These are phyloP conservation scores for Pulicaria dysenterica DNA, from an alignment of 129 eudicot species.

Conservation along the genomic window DNA sequence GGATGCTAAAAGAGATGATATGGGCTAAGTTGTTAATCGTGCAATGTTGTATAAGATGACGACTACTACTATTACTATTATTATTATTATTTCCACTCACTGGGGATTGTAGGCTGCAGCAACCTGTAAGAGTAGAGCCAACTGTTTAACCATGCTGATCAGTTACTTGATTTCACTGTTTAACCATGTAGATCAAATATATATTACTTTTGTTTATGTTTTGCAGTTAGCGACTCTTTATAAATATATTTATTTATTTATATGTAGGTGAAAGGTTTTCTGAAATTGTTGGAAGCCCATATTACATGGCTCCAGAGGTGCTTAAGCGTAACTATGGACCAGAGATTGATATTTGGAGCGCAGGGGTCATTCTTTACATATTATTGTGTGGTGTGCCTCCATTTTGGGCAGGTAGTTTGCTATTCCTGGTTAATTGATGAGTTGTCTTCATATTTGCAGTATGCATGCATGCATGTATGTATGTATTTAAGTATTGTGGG, in stretches of 20 bases:
- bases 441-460: neutral
- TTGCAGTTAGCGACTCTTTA: neutral
- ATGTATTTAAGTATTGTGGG: neutral
- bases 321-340: slow-evolving; percentile 84
- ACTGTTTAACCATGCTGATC: slow-evolving; percentile 7
- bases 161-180: neutral
- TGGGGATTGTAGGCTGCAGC: neutral
- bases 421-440: neutral
- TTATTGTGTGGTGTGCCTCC: slow-evolving; percentile 88
- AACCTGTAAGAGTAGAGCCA: neutral
- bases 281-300: slow-evolving; percentile 91
- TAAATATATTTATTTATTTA: neutral
- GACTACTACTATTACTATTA: too few species aligned
- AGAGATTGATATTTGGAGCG: slow-evolving; percentile 89
- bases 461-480: too few species aligned
- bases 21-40: neutral
- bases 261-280: slow-evolving; percentile 68
- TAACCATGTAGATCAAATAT: neutral
- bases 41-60: neutral
- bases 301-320: slow-evolving; percentile 87
- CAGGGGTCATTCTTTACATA: slow-evolving; percentile 80
- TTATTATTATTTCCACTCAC: neutral
- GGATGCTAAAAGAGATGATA: neutral
- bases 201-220: neutral
- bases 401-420: slow-evolving; percentile 77